Evolutionary conservation across 805 yeast genomes (phyloP), one percentile per base, ranked within the genome.

Genomic region (Kluyveromyces siamensis): DNA sequence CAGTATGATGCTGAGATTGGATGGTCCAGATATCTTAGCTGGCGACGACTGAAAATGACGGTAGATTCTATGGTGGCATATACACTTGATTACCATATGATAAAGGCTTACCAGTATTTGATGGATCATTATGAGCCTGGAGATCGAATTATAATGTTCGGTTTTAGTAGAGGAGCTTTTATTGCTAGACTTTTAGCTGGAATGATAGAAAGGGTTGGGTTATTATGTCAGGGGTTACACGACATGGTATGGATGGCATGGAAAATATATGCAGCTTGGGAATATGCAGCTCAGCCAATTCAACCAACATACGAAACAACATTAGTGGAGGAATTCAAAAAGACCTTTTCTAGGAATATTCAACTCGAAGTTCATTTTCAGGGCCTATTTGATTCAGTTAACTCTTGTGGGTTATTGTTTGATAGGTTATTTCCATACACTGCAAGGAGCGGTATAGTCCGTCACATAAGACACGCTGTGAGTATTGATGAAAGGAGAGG

Each of bases 381-480:
- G 73, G 88, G 88, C 0, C 61, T 83, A 17, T 83, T 83, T 74
- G 89, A 83, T 63, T 77, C 86, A 0, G 80, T 82, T 17, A 81
- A 80, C 57, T 80, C 87, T 1, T 81, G 81, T 18, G 88, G 88
- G 0, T 55, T 81, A 9, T 49, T 81, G 4, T 67, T 79, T 40
- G 85, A 81, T 55, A 63, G 78, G 38, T 52, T 78, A 59, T 82
- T 81, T 52, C 86, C 87, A 0, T 79, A 70, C 52, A 71, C 82
- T 1, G 73, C 80, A 2, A 67, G 73, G 45, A 69, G 77, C 40
- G 64, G 71, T 13, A 71, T 71, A 47, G 83, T 81, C 7, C 69
- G 72, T 27, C 84, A 81, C 56, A 74, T 81, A 13, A 68, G 89
- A 50, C 87, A 83, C 60, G 86, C 87, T 0, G 74, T 82, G 1